Base-by-base conservation (phyloP, 75 land plant genomes). In the Chamaecyparis obtusa region DNA sequence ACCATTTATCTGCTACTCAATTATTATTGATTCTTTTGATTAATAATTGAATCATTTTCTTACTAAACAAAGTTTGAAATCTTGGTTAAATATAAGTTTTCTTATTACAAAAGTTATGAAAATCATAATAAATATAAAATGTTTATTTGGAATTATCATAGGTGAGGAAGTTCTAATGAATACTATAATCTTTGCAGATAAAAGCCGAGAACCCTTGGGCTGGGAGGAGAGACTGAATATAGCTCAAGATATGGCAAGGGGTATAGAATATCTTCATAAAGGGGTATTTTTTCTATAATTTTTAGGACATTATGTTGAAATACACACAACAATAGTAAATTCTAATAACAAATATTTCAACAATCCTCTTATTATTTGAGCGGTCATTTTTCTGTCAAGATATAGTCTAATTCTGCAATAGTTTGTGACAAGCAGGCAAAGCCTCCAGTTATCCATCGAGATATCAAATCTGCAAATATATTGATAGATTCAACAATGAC, bases 391-490 rank as follows among this genome's bases (percentile, higher is more conserved):
- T 30, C 83, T 81, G 46, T 81, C 48, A 81, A 41, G 2, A 43
- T 17, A 81, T 81, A 27, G 27, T 1, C 49, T 81, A n/a, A 81
- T 2, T 81, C 30, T 81, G 30, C 27, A 24, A 41, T 44, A 15
- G 13, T 81, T 39, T 44, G 44, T 16, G 30, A 81, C n/a, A 43
- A 43, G 86, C 94, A 95, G 96, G 98, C 98, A 71, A 90, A 87
- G 3, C 96, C 98, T 32, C 95, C 98, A 24, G 93, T 96, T 1
- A 91, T 96, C 69, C 98, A 96, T 87, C 88, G 98, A 55, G 98
- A 96, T 90, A 88, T 96, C 83, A 96, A 96, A 83, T 92, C 96
- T 88, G 95, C 96, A 39, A 96, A 96, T 39, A 94, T 96, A 88
- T 88, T 96, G 84, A 82, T 96, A 57, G 98, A 96, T 86, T 57